Base-by-base conservation (phyloP, 441 rosid genomes). In the Erodium chrysanthum region DNA sequence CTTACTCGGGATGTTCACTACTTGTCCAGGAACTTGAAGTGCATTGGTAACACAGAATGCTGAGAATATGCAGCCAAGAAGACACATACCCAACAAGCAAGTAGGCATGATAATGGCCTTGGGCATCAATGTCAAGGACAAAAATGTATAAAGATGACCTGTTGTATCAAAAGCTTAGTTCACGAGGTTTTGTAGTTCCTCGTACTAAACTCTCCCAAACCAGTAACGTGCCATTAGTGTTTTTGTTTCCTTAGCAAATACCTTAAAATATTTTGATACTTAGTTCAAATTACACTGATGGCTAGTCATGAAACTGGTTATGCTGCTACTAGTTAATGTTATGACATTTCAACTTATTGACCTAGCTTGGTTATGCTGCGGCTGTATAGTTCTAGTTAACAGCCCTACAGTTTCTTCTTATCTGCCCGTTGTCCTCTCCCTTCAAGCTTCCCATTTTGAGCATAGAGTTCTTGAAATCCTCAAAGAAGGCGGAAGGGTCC, bases 391-490 rank as follows among this genome's bases (percentile, higher is more conserved):
- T 14, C 76, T 75, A 82, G 42, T 86, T 82, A 72, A 80, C 70
- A 3, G 20, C 14, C 70, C 95, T 79, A 61, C 95, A 88, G 27
- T 82, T 88, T 69, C 71, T 65, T 0, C 95, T 80, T 21, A 85
- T 76, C 72, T 82, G 76, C 33, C 33, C 33, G 33, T 29, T n/a
- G n/a, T n/a, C n/a, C n/a, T n/a, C n/a, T n/a, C n/a, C n/a, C n/a
- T n/a, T n/a, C 59, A 90, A 56, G 71, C 76, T 78, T 50, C 91
- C 92, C 97, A 89, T 86, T 58, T 74, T 90, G 6, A 86, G 7
- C 92, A 89, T 86, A 7, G 90, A 90, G 15, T 25, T 78, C 80
- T 74, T 84, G 74, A 87, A 93, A 65, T 86, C 95, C 35, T 85
- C 69, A 18, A 84, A 86, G 89, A 89, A 93, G 10, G 76, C 62